These are phyloP conservation scores for Balansia obtecta DNA, from an alignment of 2,329 filamentous ascomycete genomes.

Conservation along the genomic window DNA sequence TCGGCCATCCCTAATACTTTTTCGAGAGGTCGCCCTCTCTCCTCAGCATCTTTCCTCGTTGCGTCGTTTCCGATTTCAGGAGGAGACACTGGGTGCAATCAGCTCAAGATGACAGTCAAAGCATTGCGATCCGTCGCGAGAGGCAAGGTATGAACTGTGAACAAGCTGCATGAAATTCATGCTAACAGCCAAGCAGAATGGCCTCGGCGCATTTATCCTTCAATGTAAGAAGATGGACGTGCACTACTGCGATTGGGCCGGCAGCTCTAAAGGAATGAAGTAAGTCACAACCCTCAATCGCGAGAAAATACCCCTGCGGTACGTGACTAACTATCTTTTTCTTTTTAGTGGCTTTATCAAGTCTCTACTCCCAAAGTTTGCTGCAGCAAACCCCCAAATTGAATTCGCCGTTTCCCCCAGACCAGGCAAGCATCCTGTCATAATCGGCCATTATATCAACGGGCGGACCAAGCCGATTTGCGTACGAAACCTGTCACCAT, in stretches of 20 bases:
- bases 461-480: slow-evolving; percentile 76
- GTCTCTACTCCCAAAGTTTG: slow-evolving; percentile 63
- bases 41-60: slow-evolving; percentile 9
- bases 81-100: slow-evolving; percentile 17
- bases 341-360: slow-evolving; percentile 63
- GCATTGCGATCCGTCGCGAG: slow-evolving; percentile 39
- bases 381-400: slow-evolving; percentile 69
- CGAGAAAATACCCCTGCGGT: neutral
- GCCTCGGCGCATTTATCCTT: slow-evolving; percentile 89
- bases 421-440: slow-evolving; percentile 78
- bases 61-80: slow-evolving; percentile 14
- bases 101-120: slow-evolving; percentile 41
- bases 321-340: neutral
- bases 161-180: neutral
- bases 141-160: slow-evolving; percentile 32
- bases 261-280: slow-evolving; percentile 93
- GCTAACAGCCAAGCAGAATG: slow-evolving; percentile 52
- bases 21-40: neutral
- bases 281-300: slow-evolving; percentile 23
- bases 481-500: slow-evolving; percentile 71
- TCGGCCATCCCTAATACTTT: slow-evolving; percentile 7
- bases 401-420: slow-evolving; percentile 87
- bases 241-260: slow-evolving; percentile 94
- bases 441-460: slow-evolving; percentile 88
- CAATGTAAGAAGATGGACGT: slow-evolving; percentile 95